Conservation (phyloP, 495 filamentous ascomycete genomes). For the Xanthoparmelia taractica region DNA sequence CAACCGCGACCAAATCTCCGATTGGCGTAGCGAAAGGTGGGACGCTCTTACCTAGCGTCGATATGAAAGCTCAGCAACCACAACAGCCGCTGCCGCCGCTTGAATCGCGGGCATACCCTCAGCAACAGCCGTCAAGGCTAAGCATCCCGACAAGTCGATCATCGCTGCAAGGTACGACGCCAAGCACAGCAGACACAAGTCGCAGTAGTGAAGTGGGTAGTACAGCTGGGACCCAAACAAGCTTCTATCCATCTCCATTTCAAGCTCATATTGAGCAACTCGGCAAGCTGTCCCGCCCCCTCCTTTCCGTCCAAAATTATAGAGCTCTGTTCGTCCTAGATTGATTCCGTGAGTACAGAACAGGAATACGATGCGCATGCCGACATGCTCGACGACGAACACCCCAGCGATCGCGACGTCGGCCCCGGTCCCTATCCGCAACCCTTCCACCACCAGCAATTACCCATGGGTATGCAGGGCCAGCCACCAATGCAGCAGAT, state of each 20-base stretch:
- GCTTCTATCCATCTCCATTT: conserved; percentile 76
- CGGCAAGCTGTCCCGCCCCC: conserved; percentile 72
- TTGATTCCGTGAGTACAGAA: conserved; percentile 77
- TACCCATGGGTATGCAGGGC: conserved; percentile 30
- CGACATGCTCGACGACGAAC: conserved; percentile 83
- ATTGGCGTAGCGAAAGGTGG: conserved; percentile 60
- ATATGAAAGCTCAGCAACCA: conserved; percentile 45
- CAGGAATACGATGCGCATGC: conserved; percentile 98
- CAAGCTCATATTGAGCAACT: conserved; percentile 95
- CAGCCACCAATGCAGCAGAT: conserved; percentile 27
- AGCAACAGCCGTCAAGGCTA: conserved; percentile 27
- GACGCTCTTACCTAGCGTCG: conserved; percentile 60
- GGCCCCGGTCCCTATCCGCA: conserved; percentile 61
- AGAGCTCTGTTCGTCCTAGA: conserved; percentile 75
- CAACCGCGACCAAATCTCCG: conserved; percentile 62
- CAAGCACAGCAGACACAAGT: conserved; percentile 19
- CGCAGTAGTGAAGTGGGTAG: conserved; percentile 21
- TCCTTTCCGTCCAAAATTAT: conserved; percentile 44
- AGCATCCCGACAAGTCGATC: conserved; percentile 21
- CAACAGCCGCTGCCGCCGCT: conserved; percentile 44
- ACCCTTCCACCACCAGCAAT: conserved; percentile 42
- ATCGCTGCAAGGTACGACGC: conserved; percentile 22
- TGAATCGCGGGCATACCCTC: conserved; percentile 22
- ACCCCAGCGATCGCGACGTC: conserved; percentile 54
- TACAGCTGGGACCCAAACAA: conserved; percentile 35